A percentile compares a stretch with the other conserved stretches of the same genome.
Evolutionary conservation across 169 alveolate genomes (phyloP).

Genomic region (Plasmodium fragile): DNA sequence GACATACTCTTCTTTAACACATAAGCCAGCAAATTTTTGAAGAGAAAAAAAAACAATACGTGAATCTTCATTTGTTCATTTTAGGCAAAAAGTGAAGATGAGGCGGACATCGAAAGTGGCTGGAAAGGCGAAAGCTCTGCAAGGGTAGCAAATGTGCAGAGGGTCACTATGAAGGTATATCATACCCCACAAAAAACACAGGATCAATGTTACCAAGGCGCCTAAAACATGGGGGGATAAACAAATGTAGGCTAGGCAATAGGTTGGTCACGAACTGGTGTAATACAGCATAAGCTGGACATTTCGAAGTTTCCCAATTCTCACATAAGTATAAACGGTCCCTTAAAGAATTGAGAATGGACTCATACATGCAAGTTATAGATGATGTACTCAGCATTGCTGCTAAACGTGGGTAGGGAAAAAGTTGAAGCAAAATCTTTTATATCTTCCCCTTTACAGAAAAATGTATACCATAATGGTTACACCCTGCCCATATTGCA

Average conservation of each 20-base stretch:
- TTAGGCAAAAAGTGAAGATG: slow-evolving; percentile 8
- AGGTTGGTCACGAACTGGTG: neutral
- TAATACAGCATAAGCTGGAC: neutral
- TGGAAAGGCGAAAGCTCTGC: neutral
- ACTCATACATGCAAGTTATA: neutral
- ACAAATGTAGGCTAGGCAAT: neutral
- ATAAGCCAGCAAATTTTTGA: slow-evolving; percentile 36
- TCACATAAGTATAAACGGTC: neutral
- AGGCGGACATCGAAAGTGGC: neutral
- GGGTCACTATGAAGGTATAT: neutral
- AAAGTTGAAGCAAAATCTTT: neutral
- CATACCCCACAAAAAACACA: neutral
- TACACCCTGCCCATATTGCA: neutral
- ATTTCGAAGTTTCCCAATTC: neutral
- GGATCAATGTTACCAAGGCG: neutral
- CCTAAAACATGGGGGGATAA: neutral
- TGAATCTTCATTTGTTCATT: slow-evolving; percentile 69
- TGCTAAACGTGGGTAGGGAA: neutral
- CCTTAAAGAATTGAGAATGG: neutral
- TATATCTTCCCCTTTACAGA: neutral
- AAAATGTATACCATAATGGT: neutral
- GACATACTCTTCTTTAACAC: slow-evolving; percentile 25
- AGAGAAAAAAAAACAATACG: slow-evolving; percentile 36
- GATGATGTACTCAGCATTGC: neutral
- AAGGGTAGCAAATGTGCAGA: neutral